Percentiles rank a stretch among this genome's conserved stretches.
Evolutionary conservation across 2,329 filamentous ascomycete genomes (phyloP).

Genomic region (Paecilomyces niveus): DNA sequence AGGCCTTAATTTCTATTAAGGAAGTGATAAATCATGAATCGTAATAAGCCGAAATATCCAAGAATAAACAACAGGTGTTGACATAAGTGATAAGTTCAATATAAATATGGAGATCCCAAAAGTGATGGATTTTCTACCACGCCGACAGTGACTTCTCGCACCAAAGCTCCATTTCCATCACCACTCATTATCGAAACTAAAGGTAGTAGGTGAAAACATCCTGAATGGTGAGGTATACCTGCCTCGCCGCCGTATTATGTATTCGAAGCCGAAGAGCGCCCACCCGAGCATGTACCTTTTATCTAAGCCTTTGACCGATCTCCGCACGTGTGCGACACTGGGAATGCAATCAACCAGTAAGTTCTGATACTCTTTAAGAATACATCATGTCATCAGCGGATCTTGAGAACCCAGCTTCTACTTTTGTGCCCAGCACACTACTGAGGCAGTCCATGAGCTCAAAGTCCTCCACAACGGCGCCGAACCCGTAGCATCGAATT

Average conservation of each 20-base stretch:
- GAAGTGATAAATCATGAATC: neutral
- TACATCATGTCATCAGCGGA: constrained; percentile 27
- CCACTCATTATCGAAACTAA: neutral
- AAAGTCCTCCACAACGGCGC: constrained; percentile 63
- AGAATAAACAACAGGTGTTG: neutral
- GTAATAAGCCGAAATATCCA: neutral
- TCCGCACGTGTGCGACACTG: neutral
- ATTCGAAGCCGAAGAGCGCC: neutral
- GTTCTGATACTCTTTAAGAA: constrained; percentile 10
- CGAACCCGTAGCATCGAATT: constrained; percentile 83
- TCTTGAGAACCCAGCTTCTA: constrained; percentile 20
- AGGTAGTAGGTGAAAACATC: neutral
- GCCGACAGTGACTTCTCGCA: neutral
- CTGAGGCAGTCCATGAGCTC: constrained; percentile 65
- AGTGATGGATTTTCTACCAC: neutral
- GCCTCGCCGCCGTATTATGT: neutral
- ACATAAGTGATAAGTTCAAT: neutral
- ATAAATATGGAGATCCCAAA: neutral
- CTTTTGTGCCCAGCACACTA: constrained; percentile 50
- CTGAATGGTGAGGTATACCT: neutral
- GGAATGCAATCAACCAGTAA: neutral
- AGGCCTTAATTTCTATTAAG: neutral
- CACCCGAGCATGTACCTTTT: neutral
- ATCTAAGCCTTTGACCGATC: neutral
- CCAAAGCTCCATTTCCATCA: neutral